Base-by-base conservation (phyloP, 2,329 filamentous ascomycete species). In the Paecilomyces dactylethromorphus region DNA sequence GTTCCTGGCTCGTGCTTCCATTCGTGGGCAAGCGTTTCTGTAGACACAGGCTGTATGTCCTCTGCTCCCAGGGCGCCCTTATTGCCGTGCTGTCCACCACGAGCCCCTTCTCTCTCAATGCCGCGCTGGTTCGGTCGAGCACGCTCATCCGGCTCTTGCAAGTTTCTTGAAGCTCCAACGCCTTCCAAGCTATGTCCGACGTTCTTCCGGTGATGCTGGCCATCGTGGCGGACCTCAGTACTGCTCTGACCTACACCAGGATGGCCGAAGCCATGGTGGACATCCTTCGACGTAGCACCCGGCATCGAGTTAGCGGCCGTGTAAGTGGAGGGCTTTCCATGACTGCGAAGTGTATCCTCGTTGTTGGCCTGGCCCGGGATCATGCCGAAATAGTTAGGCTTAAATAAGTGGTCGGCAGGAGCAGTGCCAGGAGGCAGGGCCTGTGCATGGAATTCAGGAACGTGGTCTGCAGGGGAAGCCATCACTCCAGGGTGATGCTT, bases 401-500 rank as follows among this genome's bases (percentile, higher is more conserved):
- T 64, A 74, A 77, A 81, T 13, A 82, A 83, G 55, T 79, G 70
- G 49, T 73, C 69, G 0, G 73, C 62, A 1, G 88, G 88, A 0
- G 88, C 88, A 3, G 84, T 83, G 60, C 88, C 88, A 0, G 87
- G 74, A 0, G 86, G 80, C 35, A 85, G 74, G 1, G 80, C 81
- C 70, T 91, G 64, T 24, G 84, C 82, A 66, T 82, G 77, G 77
- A 89, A 91, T 67, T 89, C 87, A 21, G 84, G 84, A 12, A 74
- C 85, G 64, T 85, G 83, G 62, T 79, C 76, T 12, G 66, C 63
- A n/a, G 72, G 72, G 66, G 83, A 83, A 59, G 84, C 80, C 61
- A 84, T 80, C 64, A 81, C 77, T 56, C 87, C 87, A 3, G 82
- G 81, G 68, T 85, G 79, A 72, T 91, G 88, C 86, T 89, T 64